Base-by-base conservation (phyloP, 2,329 filamentous ascomycete species). In the Dendrostoma leiphaemia region DNA sequence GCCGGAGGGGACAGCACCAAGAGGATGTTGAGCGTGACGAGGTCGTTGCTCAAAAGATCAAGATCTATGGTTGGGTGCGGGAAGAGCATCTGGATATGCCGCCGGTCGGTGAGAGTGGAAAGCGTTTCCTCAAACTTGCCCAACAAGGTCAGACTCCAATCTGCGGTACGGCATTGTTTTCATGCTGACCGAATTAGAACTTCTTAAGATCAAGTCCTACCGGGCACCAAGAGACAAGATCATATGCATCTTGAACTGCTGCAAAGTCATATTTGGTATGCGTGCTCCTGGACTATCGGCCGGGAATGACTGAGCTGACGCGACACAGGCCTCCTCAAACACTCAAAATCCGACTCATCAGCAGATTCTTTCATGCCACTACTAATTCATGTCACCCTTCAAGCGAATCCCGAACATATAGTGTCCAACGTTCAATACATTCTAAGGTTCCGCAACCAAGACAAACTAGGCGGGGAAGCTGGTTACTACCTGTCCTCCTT, bases 351-450 rank as follows among this genome's bases (percentile, higher is more conserved):
- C 1, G 94, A 99, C 68, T 93, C 92, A 21, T 97, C 93, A 1
- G 94, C 94, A 12, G 94, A 99, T 72, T 91, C 93, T 0, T 99
- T 99, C 64, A 91, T 97, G 74, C 89, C 94, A 4, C 79, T 97
- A 26, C 80, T 99, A 53, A 99, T 99, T 54, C 97, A 96, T 63
- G 94, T 96, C 24, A 92, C 97, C 12, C 78, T 99, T 24, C 90
- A 94, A 71, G 91, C 91, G 41, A 97, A 96, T 63, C 94, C 94
- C 0, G 92, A 97, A 58, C 91, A 97, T 70, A 77, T 99, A 31
- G 92, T 97, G 24, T 97, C 92, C 56, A 99, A 99, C 69, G 90
- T 99, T 3, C 94, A 99, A 71, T 99, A 99, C 70, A 97, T 99
- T 60, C 78, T 97, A 48, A 86, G 95, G 43, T 99, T 99, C 75